Base-by-base conservation (phyloP, 805 yeast species). In the Lipomyces sp. region DNA sequence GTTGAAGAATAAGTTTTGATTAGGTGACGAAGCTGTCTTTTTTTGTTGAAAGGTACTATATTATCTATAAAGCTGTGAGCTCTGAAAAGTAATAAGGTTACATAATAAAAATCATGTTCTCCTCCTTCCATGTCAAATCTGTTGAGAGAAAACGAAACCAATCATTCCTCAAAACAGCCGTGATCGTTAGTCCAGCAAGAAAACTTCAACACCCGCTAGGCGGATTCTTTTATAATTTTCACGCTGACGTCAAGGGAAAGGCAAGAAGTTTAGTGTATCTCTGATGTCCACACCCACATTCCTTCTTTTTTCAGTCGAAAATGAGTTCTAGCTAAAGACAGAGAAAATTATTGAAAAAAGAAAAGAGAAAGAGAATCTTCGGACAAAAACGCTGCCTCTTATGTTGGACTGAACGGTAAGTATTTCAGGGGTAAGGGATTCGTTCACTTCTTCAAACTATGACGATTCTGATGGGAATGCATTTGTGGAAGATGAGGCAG, bases 1-100 rank as follows among this genome's bases (percentile, higher is more conserved):
- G 56, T 67, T 89, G 78, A 90, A 90, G 71, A 89, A 91, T 66
- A 38, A 24, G 37, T 39, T 44, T 37, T 52, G 40, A 22, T n/a
- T n/a, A n/a, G n/a, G n/a, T n/a, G n/a, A n/a, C n/a, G n/a, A n/a
- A n/a, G n/a, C n/a, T n/a, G n/a, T n/a, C n/a, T n/a, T n/a, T n/a
- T n/a, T n/a, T n/a, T n/a, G n/a, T n/a, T n/a, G n/a, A n/a, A n/a
- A n/a, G n/a, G n/a, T 6, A 10, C 19, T 29, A 34, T 19, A 32
- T 35, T 35, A 22, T 22, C 35, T 41, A 23, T 45, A 16, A 18
- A 38, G 18, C 13, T 19, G 10, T 2, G 16, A 22, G 18, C 23
- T 39, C 6, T 5, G 13, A 39, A 42, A 26, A 14, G 23, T 28
- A n/a, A 42, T 1, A 31, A 21, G 11, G 16, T 16, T 32, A 10